A percentile compares a stretch with the other conserved stretches of the same genome.
Evolutionary conservation across 306 rosid species (phyloP).

Genomic region (Trifolium pratense): DNA sequence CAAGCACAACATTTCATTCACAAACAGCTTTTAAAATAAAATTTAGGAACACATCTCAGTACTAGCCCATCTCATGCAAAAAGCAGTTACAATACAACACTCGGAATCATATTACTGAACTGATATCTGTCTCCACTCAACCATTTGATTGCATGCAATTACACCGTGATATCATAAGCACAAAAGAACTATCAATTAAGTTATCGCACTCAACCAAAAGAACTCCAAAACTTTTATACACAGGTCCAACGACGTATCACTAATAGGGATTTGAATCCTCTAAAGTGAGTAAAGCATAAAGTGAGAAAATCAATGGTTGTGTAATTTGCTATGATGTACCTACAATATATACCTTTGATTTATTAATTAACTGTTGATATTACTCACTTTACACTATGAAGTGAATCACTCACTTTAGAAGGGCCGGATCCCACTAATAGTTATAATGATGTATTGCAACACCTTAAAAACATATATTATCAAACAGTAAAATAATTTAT

Average conservation of each 20-base stretch:
- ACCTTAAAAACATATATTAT: not conserved
- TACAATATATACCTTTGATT: no score
- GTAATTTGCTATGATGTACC: no score
- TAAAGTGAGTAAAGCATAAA: no score
- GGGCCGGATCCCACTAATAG: not conserved
- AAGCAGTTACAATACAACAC: conserved; percentile 20
- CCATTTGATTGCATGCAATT: conserved; percentile 20
- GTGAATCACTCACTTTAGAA: no score
- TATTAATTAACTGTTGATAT: no score
- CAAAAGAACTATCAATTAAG: conserved; percentile 19
- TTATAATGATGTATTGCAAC: not conserved
- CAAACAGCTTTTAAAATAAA: conserved; percentile 22
- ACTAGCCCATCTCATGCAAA: conserved; percentile 5
- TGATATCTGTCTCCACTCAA: conserved; percentile 15
- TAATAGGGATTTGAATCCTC: no score
- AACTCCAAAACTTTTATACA: not conserved
- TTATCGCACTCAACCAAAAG: conserved; percentile 13
- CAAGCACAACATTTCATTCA: not conserved
- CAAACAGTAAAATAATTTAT: not conserved
- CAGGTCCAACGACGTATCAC: conserved; percentile 8
- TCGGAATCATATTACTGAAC: not conserved
- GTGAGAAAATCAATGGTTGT: no score
- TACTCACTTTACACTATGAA: no score
- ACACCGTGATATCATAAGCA: conserved; percentile 7
- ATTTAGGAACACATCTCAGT: not conserved